Conservation (phyloP, 208 protist species). For the Phytomonas sp. region DNA sequence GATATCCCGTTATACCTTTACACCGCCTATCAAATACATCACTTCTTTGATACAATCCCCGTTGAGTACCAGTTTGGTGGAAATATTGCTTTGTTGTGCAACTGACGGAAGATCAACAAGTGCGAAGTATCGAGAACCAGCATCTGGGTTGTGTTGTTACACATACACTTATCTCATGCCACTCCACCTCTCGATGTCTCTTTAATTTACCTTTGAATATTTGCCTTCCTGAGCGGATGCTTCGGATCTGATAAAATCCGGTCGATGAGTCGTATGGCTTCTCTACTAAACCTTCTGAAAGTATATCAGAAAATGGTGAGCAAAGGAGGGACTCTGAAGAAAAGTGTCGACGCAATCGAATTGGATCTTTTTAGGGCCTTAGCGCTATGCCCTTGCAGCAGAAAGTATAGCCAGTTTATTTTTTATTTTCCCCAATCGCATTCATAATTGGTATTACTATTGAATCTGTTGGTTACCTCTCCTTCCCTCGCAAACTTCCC, state of each 20-base stretch:
- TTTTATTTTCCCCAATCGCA: background rate
- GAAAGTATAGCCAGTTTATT: background rate
- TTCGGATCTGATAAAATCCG: background rate
- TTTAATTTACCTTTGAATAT: background rate
- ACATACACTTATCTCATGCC: slow-evolving; percentile 2
- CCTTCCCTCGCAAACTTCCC: background rate
- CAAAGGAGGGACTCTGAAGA: background rate
- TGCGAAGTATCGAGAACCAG: slow-evolving; percentile 6
- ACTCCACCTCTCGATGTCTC: too few species aligned
- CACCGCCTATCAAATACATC: slow-evolving; percentile 74
- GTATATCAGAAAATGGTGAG: background rate
- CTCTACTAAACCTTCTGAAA: background rate
- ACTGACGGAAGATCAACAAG: slow-evolving; percentile 5
- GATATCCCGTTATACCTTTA: slow-evolving; percentile 81
- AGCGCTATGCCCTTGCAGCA: background rate
- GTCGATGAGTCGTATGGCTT: background rate
- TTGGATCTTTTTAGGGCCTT: background rate
- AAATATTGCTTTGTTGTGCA: slow-evolving; percentile 54
- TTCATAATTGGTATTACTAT: background rate
- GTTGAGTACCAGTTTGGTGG: slow-evolving; percentile 72
- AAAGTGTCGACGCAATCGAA: background rate
- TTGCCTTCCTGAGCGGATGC: background rate
- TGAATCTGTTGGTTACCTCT: background rate
- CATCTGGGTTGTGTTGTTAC: background rate
- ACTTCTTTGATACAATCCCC: slow-evolving; percentile 64